Evolutionary conservation across 345 rosid genomes (phyloP).

Genomic region (Punica granatum): DNA sequence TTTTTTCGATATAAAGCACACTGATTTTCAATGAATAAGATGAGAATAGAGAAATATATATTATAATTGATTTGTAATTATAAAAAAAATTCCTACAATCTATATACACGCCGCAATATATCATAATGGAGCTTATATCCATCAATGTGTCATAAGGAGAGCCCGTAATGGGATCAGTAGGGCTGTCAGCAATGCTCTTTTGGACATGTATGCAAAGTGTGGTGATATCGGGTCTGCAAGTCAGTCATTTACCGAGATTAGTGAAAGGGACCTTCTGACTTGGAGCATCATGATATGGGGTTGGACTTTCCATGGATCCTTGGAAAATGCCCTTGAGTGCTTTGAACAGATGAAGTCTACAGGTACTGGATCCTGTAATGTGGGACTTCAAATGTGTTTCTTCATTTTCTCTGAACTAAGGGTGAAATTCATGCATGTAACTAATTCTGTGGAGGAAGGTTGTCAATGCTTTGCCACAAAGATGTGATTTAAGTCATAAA

Average conservation of each 20-base stretch:
- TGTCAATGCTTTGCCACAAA: not conserved
- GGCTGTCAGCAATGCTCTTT: not conserved
- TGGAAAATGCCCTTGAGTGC: not conserved
- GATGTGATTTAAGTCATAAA: not conserved
- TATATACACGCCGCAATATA: too few species aligned
- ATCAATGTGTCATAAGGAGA: not conserved
- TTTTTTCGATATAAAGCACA: too few species aligned
- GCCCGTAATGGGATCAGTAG: not conserved
- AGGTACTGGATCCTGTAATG: not conserved
- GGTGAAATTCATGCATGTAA: not conserved
- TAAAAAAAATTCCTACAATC: too few species aligned
- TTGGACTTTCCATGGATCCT: not conserved
- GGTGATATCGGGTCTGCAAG: not conserved
- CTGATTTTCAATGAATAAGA: too few species aligned
- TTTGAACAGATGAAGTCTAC: not conserved
- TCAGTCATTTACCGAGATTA: not conserved
- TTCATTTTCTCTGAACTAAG: not conserved
- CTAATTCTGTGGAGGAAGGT: too few species aligned
- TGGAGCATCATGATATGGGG: slow-evolving; percentile 5
- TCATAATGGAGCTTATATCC: not conserved
- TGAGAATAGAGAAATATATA: too few species aligned
- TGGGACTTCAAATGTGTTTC: not conserved
- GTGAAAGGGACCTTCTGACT: not conserved
- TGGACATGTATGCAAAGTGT: not conserved
- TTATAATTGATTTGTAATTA: too few species aligned